Evolutionary conservation across 2,329 filamentous ascomycete species (phyloP).

Genomic region (Teratosphaeria nubilosa): DNA sequence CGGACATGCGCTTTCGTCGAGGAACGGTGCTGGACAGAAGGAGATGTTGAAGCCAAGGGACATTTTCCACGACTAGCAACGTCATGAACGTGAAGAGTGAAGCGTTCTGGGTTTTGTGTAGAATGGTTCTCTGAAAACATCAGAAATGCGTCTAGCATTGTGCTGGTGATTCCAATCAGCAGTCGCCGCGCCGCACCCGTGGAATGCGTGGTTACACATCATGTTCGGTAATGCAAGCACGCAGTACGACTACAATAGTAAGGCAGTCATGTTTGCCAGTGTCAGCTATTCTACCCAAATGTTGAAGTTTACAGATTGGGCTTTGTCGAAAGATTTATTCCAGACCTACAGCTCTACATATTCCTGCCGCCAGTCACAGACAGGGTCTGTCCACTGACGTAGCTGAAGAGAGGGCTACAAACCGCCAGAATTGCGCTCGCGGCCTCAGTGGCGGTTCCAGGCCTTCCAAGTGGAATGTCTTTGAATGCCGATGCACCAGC

Average conservation of each 20-base stretch:
- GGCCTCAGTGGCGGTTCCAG: constrained; percentile 70
- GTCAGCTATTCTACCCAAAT: not conserved
- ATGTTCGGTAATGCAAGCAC: not conserved
- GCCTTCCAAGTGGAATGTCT: constrained; percentile 70
- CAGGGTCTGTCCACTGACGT: constrained; percentile 79
- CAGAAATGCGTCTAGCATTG: not conserved
- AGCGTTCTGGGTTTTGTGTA: not conserved
- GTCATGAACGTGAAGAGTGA: not conserved
- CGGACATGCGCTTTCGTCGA: constrained; percentile 5
- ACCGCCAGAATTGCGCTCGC: constrained; percentile 68
- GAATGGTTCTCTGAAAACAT: not conserved
- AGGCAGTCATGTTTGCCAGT: not conserved
- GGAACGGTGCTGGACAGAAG: constrained; percentile 9
- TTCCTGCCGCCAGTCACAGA: constrained; percentile 70
- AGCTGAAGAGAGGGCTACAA: constrained; percentile 71
- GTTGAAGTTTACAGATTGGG: not conserved
- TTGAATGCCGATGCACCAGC: constrained; percentile 29
- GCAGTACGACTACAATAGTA: not conserved
- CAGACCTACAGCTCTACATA: constrained; percentile 33
- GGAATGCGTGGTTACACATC: not conserved
- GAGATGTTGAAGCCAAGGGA: not conserved
- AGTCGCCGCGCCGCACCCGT: not conserved
- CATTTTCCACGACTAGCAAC: not conserved
- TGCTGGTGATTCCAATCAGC: not conserved
- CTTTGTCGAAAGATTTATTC: not conserved